Evolutionary conservation across 2,329 filamentous ascomycete genomes (phyloP).

Genomic region (Penicillium sp.): DNA sequence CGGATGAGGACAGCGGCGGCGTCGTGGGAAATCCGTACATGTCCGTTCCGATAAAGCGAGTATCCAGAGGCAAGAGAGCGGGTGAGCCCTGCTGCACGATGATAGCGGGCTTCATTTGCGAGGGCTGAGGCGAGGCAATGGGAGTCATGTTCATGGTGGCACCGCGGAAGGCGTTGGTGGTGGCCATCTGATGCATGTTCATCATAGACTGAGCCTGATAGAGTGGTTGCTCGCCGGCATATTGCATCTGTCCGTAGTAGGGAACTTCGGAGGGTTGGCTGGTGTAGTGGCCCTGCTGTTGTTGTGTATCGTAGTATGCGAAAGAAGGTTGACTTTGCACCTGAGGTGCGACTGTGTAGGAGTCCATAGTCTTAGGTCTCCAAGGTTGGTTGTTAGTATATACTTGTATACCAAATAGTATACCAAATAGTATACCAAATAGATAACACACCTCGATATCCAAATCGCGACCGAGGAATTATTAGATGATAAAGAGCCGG

Average conservation of each 20-base stretch:
- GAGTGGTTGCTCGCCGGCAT: conserved; percentile 32
- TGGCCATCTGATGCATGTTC: conserved; percentile 44
- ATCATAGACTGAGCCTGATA: conserved; percentile 40
- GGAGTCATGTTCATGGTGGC: conserved; percentile 53
- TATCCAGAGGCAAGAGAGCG: conserved; percentile 62
- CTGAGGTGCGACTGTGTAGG: conserved; percentile 51
- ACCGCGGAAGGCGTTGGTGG: conserved; percentile 41
- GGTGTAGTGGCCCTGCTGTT: conserved; percentile 70
- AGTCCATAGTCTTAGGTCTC: conserved; percentile 53
- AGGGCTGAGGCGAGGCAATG: conserved; percentile 67
- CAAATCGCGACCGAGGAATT: not conserved
- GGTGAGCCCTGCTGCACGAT: conserved; percentile 55
- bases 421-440: no score
- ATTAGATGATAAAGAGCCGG: conserved; percentile 1
- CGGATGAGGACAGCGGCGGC: conserved; percentile 76
- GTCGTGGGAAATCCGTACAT: conserved; percentile 74
- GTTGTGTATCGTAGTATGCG: conserved; percentile 72
- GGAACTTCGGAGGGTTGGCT: conserved; percentile 54
- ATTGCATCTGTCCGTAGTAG: conserved; percentile 41
- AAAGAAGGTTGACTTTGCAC: conserved; percentile 68
- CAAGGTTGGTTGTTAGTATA: not conserved
- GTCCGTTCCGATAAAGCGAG: conserved; percentile 61
- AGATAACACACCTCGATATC: conserved; percentile 8
- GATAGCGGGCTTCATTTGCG: conserved; percentile 71
- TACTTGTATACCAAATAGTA: no score